phyloP scores from a whole-genome alignment of 2,329 filamentous ascomycete species.

The Epichloe glyceriae region DNA sequence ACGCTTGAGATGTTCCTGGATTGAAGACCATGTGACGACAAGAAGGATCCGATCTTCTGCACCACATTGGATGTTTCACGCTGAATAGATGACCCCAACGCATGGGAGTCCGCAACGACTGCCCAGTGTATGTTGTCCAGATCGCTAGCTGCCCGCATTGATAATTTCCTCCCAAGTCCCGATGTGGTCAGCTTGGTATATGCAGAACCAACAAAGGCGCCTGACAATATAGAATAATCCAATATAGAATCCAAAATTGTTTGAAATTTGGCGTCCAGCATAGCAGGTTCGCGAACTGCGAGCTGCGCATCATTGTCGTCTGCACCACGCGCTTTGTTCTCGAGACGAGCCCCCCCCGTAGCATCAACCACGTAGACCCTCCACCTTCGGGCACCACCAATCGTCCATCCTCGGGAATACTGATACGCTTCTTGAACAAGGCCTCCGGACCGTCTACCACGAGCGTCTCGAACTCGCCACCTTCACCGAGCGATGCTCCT shows the following conservation, averaged over 20 bases:
- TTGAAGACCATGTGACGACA: constrained; percentile 20
- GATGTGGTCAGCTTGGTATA: neutral
- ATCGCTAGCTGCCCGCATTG: constrained; percentile 4
- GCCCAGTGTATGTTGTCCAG: constrained; percentile 24
- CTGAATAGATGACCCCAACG: constrained; percentile 23
- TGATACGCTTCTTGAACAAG: constrained; percentile 62
- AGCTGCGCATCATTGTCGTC: constrained; percentile 8
- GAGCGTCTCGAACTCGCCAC: constrained; percentile 91
- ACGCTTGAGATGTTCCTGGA: constrained; percentile 36
- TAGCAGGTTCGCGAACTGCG: constrained; percentile 41
- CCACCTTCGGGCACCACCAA: constrained; percentile 53
- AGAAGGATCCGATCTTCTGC: constrained; percentile 27
- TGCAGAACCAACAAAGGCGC: neutral
- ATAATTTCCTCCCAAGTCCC: neutral
- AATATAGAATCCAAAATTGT: constrained; percentile 20
- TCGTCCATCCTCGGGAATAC: constrained; percentile 40
- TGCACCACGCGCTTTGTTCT: constrained; percentile 22
- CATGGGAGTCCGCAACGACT: constrained; percentile 18
- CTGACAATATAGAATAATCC: constrained; percentile 11
- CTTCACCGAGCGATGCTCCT: constrained; percentile 75
- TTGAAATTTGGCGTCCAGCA: constrained; percentile 53
- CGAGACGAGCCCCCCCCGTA: constrained; percentile 43
- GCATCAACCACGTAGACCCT: constrained; percentile 60
- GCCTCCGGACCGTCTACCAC: constrained; percentile 64
- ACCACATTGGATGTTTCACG: constrained; percentile 37